phyloP scores from a whole-genome alignment of 192 early-diverging fungal genomes.

The Irineochytrium annulatum region DNA sequence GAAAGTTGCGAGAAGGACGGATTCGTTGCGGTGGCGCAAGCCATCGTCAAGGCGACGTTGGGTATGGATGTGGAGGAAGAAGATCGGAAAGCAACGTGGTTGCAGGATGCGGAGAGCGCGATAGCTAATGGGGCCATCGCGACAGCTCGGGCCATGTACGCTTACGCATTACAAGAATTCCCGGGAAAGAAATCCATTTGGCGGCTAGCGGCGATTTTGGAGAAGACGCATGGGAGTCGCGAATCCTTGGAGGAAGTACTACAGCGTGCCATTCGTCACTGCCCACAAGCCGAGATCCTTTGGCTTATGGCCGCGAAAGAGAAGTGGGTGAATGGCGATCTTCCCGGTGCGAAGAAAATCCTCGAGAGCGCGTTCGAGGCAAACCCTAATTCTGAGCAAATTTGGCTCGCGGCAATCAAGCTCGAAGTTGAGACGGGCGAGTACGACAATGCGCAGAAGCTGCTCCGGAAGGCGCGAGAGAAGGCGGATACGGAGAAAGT shows the following conservation, averaged over 20 bases:
- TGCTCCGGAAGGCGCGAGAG: slow-evolving; percentile 73
- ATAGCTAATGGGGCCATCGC: slow-evolving; percentile 56
- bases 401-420: slow-evolving; percentile 94
- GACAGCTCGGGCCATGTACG: slow-evolving; percentile 86
- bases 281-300: slow-evolving; percentile 86
- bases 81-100: slow-evolving; percentile 77
- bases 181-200: slow-evolving; percentile 81
- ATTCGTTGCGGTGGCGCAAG: slow-evolving; percentile 70
- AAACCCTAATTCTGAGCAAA: slow-evolving; percentile 87
- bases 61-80: slow-evolving; percentile 72
- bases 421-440: slow-evolving; percentile 88
- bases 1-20: slow-evolving; percentile 76
- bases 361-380: slow-evolving; percentile 84
- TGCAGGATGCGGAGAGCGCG: slow-evolving; percentile 83
- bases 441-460: slow-evolving; percentile 66
- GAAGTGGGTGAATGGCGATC: slow-evolving; percentile 80
- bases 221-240: slow-evolving; percentile 75
- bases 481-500: slow-evolving; percentile 73
- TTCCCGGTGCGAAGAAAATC: slow-evolving; percentile 77
- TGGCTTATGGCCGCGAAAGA: slow-evolving; percentile 98
- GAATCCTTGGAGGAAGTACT: slow-evolving; percentile 75
- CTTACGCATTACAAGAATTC: slow-evolving; percentile 68
- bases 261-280: slow-evolving; percentile 78
- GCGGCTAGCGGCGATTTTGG: slow-evolving; percentile 79
- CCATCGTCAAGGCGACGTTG: slow-evolving; percentile 78